These are phyloP conservation scores for Fomitopsis palustris DNA, from an alignment of 1,284 basidiomycete genomes.

Conservation along the genomic window DNA sequence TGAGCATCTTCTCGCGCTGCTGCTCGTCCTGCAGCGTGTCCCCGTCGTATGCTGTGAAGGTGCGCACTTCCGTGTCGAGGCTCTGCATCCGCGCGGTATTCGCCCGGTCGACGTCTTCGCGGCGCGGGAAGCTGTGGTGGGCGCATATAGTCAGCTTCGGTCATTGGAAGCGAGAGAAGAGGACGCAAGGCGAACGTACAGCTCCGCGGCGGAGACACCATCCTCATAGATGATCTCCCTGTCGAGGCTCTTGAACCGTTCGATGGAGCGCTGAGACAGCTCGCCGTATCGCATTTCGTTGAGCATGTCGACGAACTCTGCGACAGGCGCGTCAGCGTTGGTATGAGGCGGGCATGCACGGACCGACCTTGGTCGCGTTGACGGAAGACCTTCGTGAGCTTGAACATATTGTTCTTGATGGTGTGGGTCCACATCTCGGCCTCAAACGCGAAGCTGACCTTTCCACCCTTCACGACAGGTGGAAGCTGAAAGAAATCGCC, in stretches of 20 bases:
- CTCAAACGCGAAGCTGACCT: constrained; percentile 78
- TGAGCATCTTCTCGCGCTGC: constrained; percentile 35
- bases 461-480: constrained; percentile 64
- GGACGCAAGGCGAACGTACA: constrained; percentile 50
- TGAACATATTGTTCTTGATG: constrained; percentile 49
- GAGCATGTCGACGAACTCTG: constrained; percentile 86
- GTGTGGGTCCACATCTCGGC: constrained; percentile 68
- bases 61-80: constrained; percentile 29
- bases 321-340: neutral
- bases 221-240: constrained; percentile 63
- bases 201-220: constrained; percentile 77
- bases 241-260: constrained; percentile 58
- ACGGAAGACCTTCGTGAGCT: constrained; percentile 64
- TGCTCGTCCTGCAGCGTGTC: constrained; percentile 42
- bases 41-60: constrained; percentile 41
- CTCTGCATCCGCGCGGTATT: constrained; percentile 61
- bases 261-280: constrained; percentile 54
- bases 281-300: constrained; percentile 89
- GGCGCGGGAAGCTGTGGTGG: constrained; percentile 50
- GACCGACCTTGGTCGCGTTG: constrained; percentile 57
- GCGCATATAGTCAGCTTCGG: neutral
- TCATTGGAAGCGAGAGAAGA: constrained; percentile 44
- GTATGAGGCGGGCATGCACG: too few species aligned
- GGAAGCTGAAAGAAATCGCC: constrained; percentile 96
- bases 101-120: constrained; percentile 82